These are phyloP conservation scores for Ophiostoma sp. DNA, from an alignment of 2,329 filamentous ascomycete species.

Conservation along the genomic window DNA sequence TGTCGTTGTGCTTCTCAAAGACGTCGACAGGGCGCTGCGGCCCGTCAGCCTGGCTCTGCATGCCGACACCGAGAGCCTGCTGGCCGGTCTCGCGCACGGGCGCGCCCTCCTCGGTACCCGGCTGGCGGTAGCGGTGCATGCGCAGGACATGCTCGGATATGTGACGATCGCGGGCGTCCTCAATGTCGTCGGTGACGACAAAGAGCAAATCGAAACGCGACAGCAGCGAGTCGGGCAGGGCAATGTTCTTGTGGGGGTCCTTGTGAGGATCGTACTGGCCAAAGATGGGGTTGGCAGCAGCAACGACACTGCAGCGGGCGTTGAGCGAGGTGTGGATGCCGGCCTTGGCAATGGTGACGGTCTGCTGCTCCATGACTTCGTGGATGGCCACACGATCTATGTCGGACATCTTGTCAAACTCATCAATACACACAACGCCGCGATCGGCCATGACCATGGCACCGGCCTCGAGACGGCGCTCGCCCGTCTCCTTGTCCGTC, in stretches of 20 bases:
- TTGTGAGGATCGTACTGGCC: conserved; percentile 98
- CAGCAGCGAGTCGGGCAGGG: conserved; percentile 87
- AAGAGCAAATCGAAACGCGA: conserved; percentile 99
- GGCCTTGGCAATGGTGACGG: conserved; percentile 96
- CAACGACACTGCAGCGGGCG: conserved; percentile 91
- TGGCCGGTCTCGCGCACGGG: conserved; percentile 83
- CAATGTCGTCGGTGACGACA: conserved; percentile 96
- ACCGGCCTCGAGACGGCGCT: conserved; percentile 89
- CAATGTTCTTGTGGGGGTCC: conserved; percentile 97
- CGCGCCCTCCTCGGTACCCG: conserved; percentile 88
- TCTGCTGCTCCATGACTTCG: conserved; percentile 99
- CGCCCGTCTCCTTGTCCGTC: conserved; percentile 93
- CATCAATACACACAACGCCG: conserved; percentile 96
- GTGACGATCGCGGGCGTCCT: conserved; percentile 83
- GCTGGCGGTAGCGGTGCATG: conserved; percentile 92
- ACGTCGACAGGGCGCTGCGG: conserved; percentile 73
- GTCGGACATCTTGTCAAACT: conserved; percentile 99
- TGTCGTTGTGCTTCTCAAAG: conserved; percentile 92
- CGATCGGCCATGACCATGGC: conserved; percentile 98
- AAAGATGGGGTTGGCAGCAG: conserved; percentile 94
- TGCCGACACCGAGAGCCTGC: conserved; percentile 81
- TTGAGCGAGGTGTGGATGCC: conserved; percentile 97
- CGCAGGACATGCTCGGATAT: conserved; percentile 94
- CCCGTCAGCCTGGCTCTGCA: conserved; percentile 62
- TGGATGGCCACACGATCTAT: conserved; percentile 97